phyloP scores from a whole-genome alignment of 202 grass and related monocot genomes.

The Panicum virgatum region DNA sequence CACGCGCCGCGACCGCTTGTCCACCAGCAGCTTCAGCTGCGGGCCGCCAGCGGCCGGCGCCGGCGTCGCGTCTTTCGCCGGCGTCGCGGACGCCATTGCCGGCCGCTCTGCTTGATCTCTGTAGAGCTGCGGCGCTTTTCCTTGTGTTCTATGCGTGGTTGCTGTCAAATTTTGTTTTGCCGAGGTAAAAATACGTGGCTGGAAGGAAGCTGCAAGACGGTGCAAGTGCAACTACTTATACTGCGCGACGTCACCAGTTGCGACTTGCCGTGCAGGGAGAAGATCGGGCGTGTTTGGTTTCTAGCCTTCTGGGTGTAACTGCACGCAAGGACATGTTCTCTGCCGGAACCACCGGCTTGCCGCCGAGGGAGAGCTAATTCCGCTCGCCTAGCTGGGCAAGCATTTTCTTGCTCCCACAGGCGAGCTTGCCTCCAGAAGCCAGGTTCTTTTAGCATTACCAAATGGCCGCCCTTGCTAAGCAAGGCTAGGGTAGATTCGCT shows the following conservation, averaged over 20 bases:
- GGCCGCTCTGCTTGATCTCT: neutral
- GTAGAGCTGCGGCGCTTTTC: neutral
- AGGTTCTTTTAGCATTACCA: neutral
- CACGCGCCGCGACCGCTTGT: constrained; percentile 54
- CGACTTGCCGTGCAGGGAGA: constrained; percentile 8
- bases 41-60: neutral
- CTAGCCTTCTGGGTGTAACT: neutral
- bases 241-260: neutral
- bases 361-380: neutral
- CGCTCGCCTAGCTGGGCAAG: too few species aligned
- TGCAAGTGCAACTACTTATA: constrained; percentile 36
- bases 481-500: too few species aligned
- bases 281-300: neutral
- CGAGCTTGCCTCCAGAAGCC: neutral
- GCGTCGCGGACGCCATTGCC: constrained; percentile 11
- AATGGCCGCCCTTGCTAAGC: too few species aligned
- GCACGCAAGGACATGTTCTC: neutral
- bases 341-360: neutral
- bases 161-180: neutral
- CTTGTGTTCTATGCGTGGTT: neutral
- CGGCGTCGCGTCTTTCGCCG: neutral
- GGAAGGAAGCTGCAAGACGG: too few species aligned
- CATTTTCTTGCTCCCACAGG: neutral
- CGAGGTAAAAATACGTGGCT: neutral
- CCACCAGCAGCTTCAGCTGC: constrained; percentile 73